A percentile compares a stretch with the other conserved stretches of the same genome.
phyloP scores from a whole-genome alignment of 495 filamentous ascomycete species.

The Neurospora sublineolata region DNA sequence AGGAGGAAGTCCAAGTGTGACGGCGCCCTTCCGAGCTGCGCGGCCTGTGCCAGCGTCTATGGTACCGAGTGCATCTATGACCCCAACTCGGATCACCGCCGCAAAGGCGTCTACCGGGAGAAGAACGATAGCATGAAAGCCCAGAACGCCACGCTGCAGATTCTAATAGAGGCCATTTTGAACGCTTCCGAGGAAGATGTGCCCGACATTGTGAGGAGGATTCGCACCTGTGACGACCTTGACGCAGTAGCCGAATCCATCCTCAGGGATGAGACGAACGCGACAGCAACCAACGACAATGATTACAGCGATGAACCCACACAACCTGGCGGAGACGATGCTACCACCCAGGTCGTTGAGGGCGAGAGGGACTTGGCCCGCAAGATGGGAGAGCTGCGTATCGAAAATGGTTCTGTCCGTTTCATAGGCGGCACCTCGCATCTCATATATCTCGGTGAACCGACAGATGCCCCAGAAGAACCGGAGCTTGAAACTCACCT shows the following conservation, averaged over 20 bases:
- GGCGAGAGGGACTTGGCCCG: constrained; percentile 82
- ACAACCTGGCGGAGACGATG: constrained; percentile 23
- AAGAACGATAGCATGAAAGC: constrained; percentile 85
- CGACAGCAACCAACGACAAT: constrained; percentile 29
- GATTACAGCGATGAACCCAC: constrained; percentile 24
- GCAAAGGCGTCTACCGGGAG: constrained; percentile 94
- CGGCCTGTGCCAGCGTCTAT: constrained; percentile 91
- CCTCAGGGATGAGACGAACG: constrained; percentile 40
- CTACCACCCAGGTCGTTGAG: constrained; percentile 37
- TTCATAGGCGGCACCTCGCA: constrained; percentile 95
- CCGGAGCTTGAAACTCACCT: constrained; percentile 38
- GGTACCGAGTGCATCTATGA: constrained; percentile 90
- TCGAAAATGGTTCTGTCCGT: constrained; percentile 82
- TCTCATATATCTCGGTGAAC: constrained; percentile 63
- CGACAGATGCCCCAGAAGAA: constrained; percentile 39
- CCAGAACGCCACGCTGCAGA: constrained; percentile 77
- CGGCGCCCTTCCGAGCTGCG: constrained; percentile 82
- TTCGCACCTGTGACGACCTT: constrained; percentile 82
- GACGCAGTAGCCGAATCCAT: constrained; percentile 82
- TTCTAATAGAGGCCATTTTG: constrained; percentile 82
- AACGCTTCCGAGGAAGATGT: constrained; percentile 81
- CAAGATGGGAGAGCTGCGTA: constrained; percentile 80
- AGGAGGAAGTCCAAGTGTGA: constrained; percentile 91
- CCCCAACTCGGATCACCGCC: constrained; percentile 86
- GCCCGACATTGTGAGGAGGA: constrained; percentile 67